Evolutionary conservation across 768 basidiomycete genomes (phyloP).

Genomic region (Hypholoma fasciculare): DNA sequence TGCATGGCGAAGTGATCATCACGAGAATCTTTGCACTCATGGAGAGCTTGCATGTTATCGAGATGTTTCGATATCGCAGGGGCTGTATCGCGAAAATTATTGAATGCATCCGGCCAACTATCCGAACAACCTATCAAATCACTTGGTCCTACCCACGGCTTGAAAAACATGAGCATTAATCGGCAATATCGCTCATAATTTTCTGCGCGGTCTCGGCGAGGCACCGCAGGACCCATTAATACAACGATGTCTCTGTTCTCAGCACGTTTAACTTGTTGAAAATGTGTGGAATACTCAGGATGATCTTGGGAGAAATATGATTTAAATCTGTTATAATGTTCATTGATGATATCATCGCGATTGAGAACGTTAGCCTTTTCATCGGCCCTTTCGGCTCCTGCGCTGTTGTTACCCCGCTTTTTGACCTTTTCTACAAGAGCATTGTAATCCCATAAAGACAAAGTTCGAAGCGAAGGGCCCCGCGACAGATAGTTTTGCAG

Average conservation of each 20-base stretch:
- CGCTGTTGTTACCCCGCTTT: not conserved
- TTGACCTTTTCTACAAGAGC: not conserved
- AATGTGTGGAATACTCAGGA: not conserved
- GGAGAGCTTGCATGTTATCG: conserved; percentile 40
- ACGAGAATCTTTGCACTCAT: conserved; percentile 38
- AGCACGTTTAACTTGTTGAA: not conserved
- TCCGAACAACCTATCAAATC: not conserved
- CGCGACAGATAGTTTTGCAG: not conserved
- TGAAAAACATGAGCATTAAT: not conserved
- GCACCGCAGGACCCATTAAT: not conserved
- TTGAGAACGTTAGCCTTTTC: no score
- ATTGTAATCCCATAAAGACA: not conserved
- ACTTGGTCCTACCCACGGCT: not conserved
- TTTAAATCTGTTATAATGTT: not conserved
- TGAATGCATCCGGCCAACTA: not conserved
- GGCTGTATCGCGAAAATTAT: no score
- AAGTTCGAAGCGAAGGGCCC: not conserved
- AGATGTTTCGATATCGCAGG: conserved; percentile 13
- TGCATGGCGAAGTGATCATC: conserved; percentile 26
- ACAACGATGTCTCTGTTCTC: not conserved
- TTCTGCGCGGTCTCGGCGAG: not conserved
- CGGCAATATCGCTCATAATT: not conserved
- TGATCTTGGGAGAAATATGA: not conserved
- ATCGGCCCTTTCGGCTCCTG: no score
- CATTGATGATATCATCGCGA: not conserved